phyloP scores from a whole-genome alignment of 75 land plant species.

The Cryptomeria japonica region DNA sequence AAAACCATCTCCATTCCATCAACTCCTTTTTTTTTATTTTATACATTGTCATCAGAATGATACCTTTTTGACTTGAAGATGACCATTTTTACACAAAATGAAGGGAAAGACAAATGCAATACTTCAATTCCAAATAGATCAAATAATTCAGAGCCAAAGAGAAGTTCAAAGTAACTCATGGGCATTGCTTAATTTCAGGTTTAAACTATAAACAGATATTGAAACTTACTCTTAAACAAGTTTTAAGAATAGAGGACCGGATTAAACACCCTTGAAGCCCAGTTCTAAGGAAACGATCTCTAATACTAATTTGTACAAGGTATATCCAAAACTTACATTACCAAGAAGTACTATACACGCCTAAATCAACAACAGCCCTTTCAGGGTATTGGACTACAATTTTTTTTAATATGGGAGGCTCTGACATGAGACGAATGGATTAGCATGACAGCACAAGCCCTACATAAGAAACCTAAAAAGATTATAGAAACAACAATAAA shows the following conservation, averaged over 20 bases:
- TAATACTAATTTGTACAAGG: constrained; percentile 1
- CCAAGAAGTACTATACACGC: background rate
- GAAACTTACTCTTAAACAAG: constrained; percentile 76
- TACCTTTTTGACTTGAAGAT: no score
- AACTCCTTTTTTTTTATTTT: no score
- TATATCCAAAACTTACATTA: background rate
- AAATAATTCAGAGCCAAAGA: constrained; percentile 76
- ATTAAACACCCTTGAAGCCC: no score
- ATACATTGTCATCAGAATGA: no score
- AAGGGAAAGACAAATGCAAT: constrained; percentile 80
- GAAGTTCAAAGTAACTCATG: constrained; percentile 56
- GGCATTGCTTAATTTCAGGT: constrained; percentile 69
- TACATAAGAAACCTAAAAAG: background rate
- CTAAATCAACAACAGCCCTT: constrained; percentile 14
- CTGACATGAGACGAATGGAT: background rate
- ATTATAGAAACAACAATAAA: background rate
- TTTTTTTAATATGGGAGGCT: background rate
- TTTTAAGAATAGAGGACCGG: constrained; percentile 69
- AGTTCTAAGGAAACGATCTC: constrained; percentile 5
- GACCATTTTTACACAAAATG: no score
- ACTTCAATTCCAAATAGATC: constrained; percentile 93
- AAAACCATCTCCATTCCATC: no score
- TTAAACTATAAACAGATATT: constrained; percentile 71
- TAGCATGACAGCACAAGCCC: background rate
- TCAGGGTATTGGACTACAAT: background rate